Evolutionary conservation across 495 filamentous ascomycete species (phyloP), one percentile per base, ranked within the genome.

Genomic region (Penicillium simplicissimum): DNA sequence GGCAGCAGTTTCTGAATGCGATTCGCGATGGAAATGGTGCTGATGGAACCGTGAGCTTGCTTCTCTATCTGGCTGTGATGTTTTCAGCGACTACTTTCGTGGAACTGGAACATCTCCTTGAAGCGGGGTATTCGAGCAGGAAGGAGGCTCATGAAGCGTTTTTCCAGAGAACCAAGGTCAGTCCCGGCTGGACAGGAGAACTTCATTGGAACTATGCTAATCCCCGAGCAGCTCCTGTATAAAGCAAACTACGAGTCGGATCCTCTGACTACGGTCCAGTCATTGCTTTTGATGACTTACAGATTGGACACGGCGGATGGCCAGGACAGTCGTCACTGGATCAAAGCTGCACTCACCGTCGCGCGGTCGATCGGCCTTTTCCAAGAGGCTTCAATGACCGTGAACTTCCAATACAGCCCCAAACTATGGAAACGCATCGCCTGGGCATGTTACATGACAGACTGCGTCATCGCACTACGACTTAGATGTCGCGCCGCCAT

Each of bases 371-470:
- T 67, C 14, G 58, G 59, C 8, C 60, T 67, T 0, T 60, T 67
- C 15, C 60, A 62, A 36, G 64, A 67, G 10, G 19, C 43, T 7
- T 31, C 57, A 0, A 40, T 40, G 0, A 57, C 25, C 1, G 49
- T 42, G 6, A 61, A 63, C n/a, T 17, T 51, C 10, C 21, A 38
- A 10, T 34, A 61, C 10, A 52, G 48, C 14, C 37, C 60, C 3
- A 66, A 38, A 3, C 52, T 67, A 7, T 64, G 64, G 64, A 61
- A 56, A 52, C 51, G 67, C 34, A 52, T 67, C 8, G 64, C 67
- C 3, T 69, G 67, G 67, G n/a, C 60, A 38, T 69, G 67, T 36
- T 66, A 69, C 47, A 61, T 61, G 23, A 57, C 53, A 13, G 67
- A 69, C 57, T 59, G 55, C 34, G 59, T 63, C 13, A 61, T 61